Evolutionary conservation across 331 rosid species (phyloP).

Genomic region (Saraca asoca): DNA sequence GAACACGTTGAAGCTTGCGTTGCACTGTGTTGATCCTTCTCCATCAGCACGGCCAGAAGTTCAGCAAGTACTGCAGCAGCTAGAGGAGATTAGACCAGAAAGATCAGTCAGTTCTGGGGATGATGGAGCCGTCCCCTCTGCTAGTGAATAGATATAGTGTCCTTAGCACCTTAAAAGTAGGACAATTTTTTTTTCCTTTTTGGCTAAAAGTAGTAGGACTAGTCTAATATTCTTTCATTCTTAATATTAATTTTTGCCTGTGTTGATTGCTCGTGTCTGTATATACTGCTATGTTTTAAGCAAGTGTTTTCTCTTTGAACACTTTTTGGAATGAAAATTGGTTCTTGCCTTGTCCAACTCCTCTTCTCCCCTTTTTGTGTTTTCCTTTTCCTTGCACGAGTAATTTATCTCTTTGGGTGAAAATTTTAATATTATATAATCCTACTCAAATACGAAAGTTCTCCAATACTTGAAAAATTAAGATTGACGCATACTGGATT

Average conservation of each 20-base stretch:
- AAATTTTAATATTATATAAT: too few relatives aligned
- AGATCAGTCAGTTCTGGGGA: slow-evolving; percentile 57
- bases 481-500: too few relatives aligned
- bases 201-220: slow-evolving; percentile 5
- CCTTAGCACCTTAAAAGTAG: too few relatives aligned
- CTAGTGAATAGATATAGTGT: slow-evolving; percentile 47
- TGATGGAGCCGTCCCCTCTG: slow-evolving; percentile 58
- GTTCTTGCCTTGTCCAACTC: too few relatives aligned
- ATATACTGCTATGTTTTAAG: slow-evolving; percentile 39
- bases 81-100: slow-evolving; percentile 78
- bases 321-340: slow-evolving; percentile 36
- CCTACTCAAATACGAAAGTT: too few relatives aligned
- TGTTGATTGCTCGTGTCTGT: slow-evolving; percentile 46
- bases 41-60: slow-evolving; percentile 86
- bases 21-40: slow-evolving; percentile 98
- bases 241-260: slow-evolving; percentile 45
- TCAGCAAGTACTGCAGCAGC: slow-evolving; percentile 75
- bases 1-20: slow-evolving; percentile 80
- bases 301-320: slow-evolving; percentile 41
- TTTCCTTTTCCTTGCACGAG: too few relatives aligned
- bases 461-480: too few relatives aligned
- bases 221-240: slow-evolving; percentile 71
- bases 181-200: background rate
- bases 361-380: too few relatives aligned
- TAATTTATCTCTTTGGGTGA: too few relatives aligned